These are phyloP conservation scores for Lactarius evosmus DNA, from an alignment of 768 basidiomycete genomes.

Conservation along the genomic window DNA sequence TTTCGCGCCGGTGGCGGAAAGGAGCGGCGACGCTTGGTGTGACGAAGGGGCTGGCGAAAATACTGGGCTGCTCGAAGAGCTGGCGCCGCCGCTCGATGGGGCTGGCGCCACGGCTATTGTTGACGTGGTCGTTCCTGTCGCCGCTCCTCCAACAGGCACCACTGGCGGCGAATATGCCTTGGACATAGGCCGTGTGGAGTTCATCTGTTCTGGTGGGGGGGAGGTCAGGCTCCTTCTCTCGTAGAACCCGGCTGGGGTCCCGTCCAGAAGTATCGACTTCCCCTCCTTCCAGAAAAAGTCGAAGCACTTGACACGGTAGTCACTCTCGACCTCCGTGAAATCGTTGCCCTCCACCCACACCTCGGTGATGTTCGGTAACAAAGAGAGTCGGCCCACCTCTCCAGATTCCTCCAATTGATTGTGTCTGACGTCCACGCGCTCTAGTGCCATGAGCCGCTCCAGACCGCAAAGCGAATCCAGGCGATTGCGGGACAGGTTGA, in stretches of 20 bases:
- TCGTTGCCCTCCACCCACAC: constrained; percentile 87
- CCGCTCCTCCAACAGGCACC: constrained; percentile 49
- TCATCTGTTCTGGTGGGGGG: constrained; percentile 50
- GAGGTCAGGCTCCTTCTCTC: constrained; percentile 60
- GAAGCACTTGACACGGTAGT: constrained; percentile 76
- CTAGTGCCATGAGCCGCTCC: constrained; percentile 81
- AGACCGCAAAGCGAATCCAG: constrained; percentile 94
- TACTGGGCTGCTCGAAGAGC: constrained; percentile 31
- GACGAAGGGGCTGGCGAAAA: constrained; percentile 40
- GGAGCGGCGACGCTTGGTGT: constrained; percentile 45
- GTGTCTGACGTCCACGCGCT: constrained; percentile 77
- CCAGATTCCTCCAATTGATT: constrained; percentile 80
- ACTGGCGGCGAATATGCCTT: constrained; percentile 57
- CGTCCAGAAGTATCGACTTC: constrained; percentile 76
- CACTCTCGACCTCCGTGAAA: constrained; percentile 62
- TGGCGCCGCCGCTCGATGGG: constrained; percentile 20
- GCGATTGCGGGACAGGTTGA: constrained; percentile 84
- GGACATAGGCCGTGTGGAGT: constrained; percentile 46
- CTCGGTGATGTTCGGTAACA: constrained; percentile 73
- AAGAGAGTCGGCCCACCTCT: constrained; percentile 80
- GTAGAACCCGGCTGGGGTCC: constrained; percentile 62
- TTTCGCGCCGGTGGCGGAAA: constrained; percentile 41
- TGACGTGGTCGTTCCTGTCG: not conserved
- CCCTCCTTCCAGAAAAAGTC: constrained; percentile 82
- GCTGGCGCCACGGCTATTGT: not conserved